These are phyloP conservation scores for Lipomyces anomalus DNA, from an alignment of 805 yeast species.

Conservation along the genomic window DNA sequence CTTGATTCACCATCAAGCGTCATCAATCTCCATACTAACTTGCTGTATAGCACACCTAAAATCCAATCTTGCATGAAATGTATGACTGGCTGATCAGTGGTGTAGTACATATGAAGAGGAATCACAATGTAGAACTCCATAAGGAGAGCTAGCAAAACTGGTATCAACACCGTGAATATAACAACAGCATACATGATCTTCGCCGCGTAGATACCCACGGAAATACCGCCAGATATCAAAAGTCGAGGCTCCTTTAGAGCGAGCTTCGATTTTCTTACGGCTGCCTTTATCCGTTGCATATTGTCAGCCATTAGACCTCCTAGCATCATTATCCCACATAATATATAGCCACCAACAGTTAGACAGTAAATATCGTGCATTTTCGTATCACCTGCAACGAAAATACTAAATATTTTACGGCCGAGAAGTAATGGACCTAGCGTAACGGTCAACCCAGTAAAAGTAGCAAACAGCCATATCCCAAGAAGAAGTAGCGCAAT, in stretches of 20 bases:
- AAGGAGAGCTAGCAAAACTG: slow-evolving; percentile 15
- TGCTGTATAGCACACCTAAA: slow-evolving; percentile 15
- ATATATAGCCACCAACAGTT: slow-evolving; percentile 24
- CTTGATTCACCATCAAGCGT: slow-evolving; percentile 13
- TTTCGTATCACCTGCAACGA: slow-evolving; percentile 6
- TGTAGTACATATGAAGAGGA: slow-evolving; percentile 11
- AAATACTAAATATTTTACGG: slow-evolving; percentile 13
- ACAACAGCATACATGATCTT: slow-evolving; percentile 1
- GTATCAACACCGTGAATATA: slow-evolving; percentile 13
- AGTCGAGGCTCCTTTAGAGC: neutral
- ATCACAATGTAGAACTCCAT: slow-evolving; percentile 21
- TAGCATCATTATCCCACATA: slow-evolving; percentile 6
- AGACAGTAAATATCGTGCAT: slow-evolving; percentile 26
- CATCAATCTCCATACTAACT: slow-evolving; percentile 6
- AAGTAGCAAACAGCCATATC: slow-evolving; percentile 43
- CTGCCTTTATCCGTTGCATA: neutral
- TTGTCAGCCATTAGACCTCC: neutral
- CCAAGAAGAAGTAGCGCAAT: slow-evolving; percentile 44
- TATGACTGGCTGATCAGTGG: slow-evolving; percentile 14
- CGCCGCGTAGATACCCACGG: neutral
- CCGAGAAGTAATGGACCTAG: slow-evolving; percentile 31
- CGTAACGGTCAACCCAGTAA: slow-evolving; percentile 24
- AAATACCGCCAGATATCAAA: neutral
- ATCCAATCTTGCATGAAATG: slow-evolving; percentile 19
- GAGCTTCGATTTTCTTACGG: neutral